A percentile compares a stretch with the other conserved stretches of the same genome.
These are phyloP conservation scores for Cicer arietinum DNA, from an alignment of 306 rosid species.

Conservation along the genomic window DNA sequence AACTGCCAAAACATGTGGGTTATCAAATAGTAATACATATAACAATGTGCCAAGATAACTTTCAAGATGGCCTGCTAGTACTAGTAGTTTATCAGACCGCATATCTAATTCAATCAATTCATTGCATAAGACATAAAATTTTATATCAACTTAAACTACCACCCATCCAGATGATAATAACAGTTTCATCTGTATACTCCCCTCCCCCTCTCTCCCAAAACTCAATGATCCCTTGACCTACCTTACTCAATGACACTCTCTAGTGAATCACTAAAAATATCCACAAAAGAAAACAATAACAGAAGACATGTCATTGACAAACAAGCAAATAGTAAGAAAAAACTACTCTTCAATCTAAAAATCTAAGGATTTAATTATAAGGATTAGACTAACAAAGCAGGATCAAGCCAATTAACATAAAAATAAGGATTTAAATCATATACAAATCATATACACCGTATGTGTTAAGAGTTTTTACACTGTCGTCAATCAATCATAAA, in stretches of 20 bases:
- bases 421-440: neutral
- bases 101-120: slow-evolving; percentile 3
- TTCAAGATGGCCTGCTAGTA: neutral
- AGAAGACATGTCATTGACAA: slow-evolving; percentile 18
- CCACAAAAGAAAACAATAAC: neutral
- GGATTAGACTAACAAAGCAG: slow-evolving; percentile 6
- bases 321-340: neutral
- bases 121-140: neutral
- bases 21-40: slow-evolving; percentile 4
- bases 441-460: too few species aligned
- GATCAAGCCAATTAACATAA: neutral
- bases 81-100: neutral
- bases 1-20: neutral
- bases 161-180: slow-evolving; percentile 21
- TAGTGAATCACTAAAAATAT: neutral
- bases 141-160: slow-evolving; percentile 27
- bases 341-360: neutral
- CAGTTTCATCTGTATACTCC: slow-evolving; percentile 2
- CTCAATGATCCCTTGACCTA: slow-evolving; percentile 26
- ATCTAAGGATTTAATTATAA: slow-evolving; percentile 32
- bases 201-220: neutral
- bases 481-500: too few species aligned
- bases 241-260: neutral
- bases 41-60: neutral
- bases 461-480: too few species aligned